phyloP scores from a whole-genome alignment of 2,329 filamentous ascomycete genomes.

The Simplicillium sp. region DNA sequence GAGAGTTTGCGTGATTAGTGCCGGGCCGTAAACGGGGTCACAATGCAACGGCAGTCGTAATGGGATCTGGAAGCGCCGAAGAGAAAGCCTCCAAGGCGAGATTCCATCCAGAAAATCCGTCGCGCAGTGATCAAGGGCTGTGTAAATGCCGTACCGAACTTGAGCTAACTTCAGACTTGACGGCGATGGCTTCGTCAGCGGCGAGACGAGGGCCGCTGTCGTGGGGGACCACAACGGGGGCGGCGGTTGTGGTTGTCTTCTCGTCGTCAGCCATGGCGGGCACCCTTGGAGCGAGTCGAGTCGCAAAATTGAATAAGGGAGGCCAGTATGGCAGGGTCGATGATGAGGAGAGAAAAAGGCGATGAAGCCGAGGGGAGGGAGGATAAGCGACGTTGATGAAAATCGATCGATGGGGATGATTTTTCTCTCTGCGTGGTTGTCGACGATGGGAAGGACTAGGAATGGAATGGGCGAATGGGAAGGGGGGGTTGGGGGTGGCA shows the following conservation, averaged over 20 bases:
- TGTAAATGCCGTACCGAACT: conserved; percentile 2
- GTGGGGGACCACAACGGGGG: neutral
- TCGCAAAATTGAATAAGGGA: neutral
- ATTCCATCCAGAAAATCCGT: too few relatives aligned
- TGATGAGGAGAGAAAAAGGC: too few relatives aligned
- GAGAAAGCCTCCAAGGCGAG: neutral
- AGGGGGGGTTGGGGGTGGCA: too few relatives aligned
- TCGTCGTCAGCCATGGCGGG: conserved; percentile 2
- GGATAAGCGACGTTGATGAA: too few relatives aligned
- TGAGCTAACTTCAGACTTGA: conserved; percentile 5
- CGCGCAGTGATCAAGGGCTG: too few relatives aligned
- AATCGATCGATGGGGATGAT: too few relatives aligned
- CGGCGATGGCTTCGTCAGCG: conserved; percentile 2
- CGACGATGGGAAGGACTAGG: too few relatives aligned
- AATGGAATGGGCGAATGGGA: too few relatives aligned
- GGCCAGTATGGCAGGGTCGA: neutral
- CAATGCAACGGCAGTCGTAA: neutral
- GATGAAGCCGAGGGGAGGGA: too few relatives aligned
- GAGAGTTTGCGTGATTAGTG: neutral
- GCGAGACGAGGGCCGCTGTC: neutral
- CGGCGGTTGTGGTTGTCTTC: neutral
- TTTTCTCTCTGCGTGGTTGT: too few relatives aligned
- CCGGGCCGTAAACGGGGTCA: neutral
- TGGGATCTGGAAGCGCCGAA: neutral
- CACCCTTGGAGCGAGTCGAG: too few relatives aligned